A percentile compares a stretch with the other conserved stretches of the same genome.
phyloP scores from a whole-genome alignment of 2,329 filamentous ascomycete genomes.

The Colletotrichum sansevieriae region DNA sequence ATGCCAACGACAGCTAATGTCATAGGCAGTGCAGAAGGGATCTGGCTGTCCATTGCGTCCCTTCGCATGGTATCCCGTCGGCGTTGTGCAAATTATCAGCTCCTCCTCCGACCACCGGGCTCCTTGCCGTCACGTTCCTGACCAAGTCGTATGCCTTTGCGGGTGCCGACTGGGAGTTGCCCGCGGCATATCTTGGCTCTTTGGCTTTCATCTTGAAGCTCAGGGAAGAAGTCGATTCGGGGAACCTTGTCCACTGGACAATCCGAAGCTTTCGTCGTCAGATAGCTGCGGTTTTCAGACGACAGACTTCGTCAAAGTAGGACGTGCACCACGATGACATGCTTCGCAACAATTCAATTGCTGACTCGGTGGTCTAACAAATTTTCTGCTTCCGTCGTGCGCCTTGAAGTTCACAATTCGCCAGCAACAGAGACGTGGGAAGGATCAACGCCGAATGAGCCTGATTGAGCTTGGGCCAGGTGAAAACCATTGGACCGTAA shows the following conservation, averaged over 20 bases:
- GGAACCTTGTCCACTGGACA: constrained; percentile 25
- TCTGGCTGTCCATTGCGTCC: constrained; percentile 34
- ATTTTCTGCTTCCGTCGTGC: neutral
- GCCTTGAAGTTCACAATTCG: neutral
- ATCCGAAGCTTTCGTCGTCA: constrained; percentile 8
- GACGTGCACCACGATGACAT: constrained; percentile 10
- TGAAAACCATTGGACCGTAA: neutral
- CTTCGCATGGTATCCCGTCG: constrained; percentile 15
- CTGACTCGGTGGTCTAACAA: constrained; percentile 20
- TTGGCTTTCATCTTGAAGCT: constrained; percentile 18
- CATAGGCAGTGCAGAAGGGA: neutral
- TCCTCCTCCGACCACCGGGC: constrained; percentile 30
- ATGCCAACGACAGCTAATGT: constrained; percentile 16
- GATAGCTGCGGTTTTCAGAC: constrained; percentile 22
- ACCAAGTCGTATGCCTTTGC: constrained; percentile 12
- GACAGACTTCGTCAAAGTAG: constrained; percentile 24
- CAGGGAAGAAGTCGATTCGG: constrained; percentile 27
- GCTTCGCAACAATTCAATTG: neutral
- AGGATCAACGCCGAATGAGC: constrained; percentile 2
- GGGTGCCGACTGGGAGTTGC: constrained; percentile 20
- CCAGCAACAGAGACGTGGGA: neutral
- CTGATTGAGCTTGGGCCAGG: neutral
- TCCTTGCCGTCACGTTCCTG: constrained; percentile 32
- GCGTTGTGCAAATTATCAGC: constrained; percentile 5
- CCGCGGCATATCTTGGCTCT: constrained; percentile 27